Base-by-base conservation (phyloP, 768 basidiomycete species). In the Mycena rosella region DNA sequence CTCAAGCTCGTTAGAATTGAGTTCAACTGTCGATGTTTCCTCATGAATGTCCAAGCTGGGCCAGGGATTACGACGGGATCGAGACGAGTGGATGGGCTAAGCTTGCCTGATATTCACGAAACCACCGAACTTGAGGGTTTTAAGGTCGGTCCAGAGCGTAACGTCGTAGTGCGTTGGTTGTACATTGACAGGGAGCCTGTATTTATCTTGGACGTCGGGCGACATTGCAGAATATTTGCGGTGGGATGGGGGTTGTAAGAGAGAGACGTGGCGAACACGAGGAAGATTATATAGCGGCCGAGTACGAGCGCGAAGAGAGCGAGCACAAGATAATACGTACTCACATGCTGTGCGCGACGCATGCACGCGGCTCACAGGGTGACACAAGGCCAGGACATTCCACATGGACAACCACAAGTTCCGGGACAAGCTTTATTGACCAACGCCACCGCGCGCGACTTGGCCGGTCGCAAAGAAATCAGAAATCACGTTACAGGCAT, bases 91-190 rank as follows among this genome's bases (percentile, higher is more conserved):
- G 18, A 32, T 22, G 47, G 32, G 26, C 42, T 30, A 34, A 44
- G 80, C 88, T 59, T 67, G 88, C 94, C 87, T 83, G 74, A 93
- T 88, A 70, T 88, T 88, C 54, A 91, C 93, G 42, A 89, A 84
- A 47, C 97, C 97, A 47, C 88, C 82, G 77, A 96, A 99, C 13
- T 81, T 86, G 66, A 89, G 84, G n/a, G 84, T 84, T 62, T 91
- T 85, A 58, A 98, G 87, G 80, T 98, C 94, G 4, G 95, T 96
- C 74, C 87, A 88, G 75, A 96, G 80, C 51, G 88, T 88, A 55
- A 96, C 75, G 71, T 93, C 91, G 78, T 96, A 96, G 76, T 96
- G 93, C 9, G 78, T 85, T 15, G 94, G 90, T 72, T 84, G 88
- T 60, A 92, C 86, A 69, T 89, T 80, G 1, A 84, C 83, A 22